Evolutionary conservation across 192 early-diverging fungal species (phyloP).

Genomic region (Tieghemiomyces parasiticus): DNA sequence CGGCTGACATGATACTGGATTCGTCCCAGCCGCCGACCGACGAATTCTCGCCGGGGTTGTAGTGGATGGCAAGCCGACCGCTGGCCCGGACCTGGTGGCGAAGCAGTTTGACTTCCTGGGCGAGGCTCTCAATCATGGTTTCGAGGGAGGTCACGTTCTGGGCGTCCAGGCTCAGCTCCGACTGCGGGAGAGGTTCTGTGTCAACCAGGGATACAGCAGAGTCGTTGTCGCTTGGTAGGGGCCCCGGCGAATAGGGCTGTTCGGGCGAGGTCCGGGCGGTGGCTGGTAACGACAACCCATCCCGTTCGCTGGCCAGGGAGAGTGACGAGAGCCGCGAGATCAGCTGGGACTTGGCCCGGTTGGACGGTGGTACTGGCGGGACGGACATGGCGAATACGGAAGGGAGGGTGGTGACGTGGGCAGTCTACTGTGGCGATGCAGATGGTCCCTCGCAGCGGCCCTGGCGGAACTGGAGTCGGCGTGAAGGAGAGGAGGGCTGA

Average conservation of each 20-base stretch:
- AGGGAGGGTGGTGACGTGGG: no score
- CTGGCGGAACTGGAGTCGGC: no score
- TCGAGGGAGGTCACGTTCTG: background rate
- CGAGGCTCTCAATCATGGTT: background rate
- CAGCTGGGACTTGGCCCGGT: slow-evolving; percentile 6
- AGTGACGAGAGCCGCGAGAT: background rate
- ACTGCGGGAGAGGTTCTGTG: background rate
- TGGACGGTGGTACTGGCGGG: slow-evolving; percentile 6
- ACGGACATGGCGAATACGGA: no score
- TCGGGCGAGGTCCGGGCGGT: no score
- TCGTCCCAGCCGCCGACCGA: background rate
- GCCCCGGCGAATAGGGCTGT: background rate
- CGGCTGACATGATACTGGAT: background rate
- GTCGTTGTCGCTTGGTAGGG: no score
- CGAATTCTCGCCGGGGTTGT: background rate
- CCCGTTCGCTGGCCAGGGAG: background rate
- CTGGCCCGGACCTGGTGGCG: slow-evolving; percentile 5
- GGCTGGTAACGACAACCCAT: background rate
- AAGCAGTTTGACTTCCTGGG: slow-evolving; percentile 5
- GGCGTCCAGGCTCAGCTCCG: background rate
- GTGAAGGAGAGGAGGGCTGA: no score
- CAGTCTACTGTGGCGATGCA: no score
- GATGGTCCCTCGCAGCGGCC: no score
- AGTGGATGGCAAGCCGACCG: background rate
- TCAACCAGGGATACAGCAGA: background rate